phyloP scores from a whole-genome alignment of 2,329 filamentous ascomycete genomes.

The Epichloe brachyelytri region DNA sequence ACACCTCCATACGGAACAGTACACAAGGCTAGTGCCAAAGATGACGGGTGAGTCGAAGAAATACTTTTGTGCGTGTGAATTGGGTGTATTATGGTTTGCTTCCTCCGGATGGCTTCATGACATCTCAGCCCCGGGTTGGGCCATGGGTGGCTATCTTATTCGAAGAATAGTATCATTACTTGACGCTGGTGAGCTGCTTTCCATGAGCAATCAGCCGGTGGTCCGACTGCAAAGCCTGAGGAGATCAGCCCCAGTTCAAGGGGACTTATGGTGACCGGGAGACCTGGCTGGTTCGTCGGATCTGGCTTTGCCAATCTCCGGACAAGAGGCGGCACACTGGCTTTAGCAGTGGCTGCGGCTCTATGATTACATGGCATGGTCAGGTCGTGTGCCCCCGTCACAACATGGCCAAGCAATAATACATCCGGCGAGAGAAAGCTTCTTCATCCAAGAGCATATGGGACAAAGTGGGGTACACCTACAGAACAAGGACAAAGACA shows the following conservation, averaged over 20 bases:
- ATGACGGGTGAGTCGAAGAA: slow-evolving; percentile 28
- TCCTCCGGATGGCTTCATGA: background rate
- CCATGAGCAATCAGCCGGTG: background rate
- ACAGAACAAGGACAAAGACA: background rate
- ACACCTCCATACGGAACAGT: slow-evolving; percentile 24
- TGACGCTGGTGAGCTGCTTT: background rate
- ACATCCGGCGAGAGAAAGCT: background rate
- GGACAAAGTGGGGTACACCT: background rate
- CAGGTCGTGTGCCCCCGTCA: background rate
- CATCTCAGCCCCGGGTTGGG: background rate
- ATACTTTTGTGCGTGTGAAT: background rate
- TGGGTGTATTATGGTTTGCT: background rate
- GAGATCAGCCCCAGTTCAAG: background rate
- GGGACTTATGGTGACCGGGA: background rate
- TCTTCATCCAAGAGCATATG: background rate
- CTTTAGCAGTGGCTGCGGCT: background rate
- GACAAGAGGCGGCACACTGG: background rate
- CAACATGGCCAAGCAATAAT: background rate
- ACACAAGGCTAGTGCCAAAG: slow-evolving; percentile 50
- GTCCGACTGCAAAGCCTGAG: background rate
- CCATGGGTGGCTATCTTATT: background rate
- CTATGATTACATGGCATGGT: background rate
- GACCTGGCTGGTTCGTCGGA: background rate
- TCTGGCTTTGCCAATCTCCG: background rate
- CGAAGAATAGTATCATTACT: background rate